Conservation (phyloP, 73 alveolate species). For the Uronychia binucleata region DNA sequence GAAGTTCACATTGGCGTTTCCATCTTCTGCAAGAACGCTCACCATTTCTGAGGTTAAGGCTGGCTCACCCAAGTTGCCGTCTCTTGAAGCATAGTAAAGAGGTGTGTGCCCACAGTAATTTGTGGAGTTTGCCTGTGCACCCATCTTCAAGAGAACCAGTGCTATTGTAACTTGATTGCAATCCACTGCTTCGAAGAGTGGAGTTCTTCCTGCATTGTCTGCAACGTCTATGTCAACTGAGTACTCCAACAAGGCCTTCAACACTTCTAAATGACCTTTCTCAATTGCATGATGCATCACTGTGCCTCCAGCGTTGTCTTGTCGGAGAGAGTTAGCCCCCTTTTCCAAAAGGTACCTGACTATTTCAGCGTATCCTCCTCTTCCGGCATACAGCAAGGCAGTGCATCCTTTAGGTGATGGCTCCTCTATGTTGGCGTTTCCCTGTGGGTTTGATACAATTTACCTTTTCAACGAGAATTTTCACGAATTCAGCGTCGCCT, state of each 20-base stretch:
- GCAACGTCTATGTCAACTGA: conserved; percentile 51
- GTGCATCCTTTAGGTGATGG: conserved; percentile 68
- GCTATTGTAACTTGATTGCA: conserved; percentile 2
- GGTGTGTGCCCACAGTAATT: conserved; percentile 66
- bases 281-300: conserved; percentile 67
- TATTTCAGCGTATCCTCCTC: conserved; percentile 59
- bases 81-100: conserved; percentile 57
- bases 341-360: conserved; percentile 40
- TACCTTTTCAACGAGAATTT: conserved; percentile 22
- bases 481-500: conserved; percentile 43
- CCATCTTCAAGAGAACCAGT: not conserved
- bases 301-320: conserved; percentile 65
- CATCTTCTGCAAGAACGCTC: conserved; percentile 17
- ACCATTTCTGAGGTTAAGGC: too few species aligned
- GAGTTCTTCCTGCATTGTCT: conserved; percentile 69
- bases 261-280: conserved; percentile 41
- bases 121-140: conserved; percentile 37
- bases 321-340: conserved; percentile 44
- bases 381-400: conserved; percentile 51
- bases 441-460: conserved; percentile 4
- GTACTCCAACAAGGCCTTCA: conserved; percentile 20
- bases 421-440: conserved; percentile 48
- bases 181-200: conserved; percentile 62
- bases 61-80: conserved; percentile 45
- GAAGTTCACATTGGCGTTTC: conserved; percentile 35